Percentiles rank a stretch among this genome's conserved stretches.
Evolutionary conservation across 106 monocot species (phyloP).

Genomic region (Dendrobium huoshanense): DNA sequence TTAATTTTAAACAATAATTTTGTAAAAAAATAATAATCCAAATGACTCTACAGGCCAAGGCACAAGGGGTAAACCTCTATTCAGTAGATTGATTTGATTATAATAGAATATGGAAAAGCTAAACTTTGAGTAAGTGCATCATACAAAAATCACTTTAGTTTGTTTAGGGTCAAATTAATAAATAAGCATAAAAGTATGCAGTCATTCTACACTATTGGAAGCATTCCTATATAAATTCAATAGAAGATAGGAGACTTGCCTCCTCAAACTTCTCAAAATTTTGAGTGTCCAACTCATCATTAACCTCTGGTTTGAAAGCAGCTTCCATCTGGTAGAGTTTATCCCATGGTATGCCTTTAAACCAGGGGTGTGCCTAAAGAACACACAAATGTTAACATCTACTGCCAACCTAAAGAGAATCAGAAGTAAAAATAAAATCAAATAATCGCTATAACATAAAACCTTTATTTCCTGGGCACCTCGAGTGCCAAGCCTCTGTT

Average conservation of each 20-base stretch:
- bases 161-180: neutral
- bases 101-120: neutral
- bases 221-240: neutral
- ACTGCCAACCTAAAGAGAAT: neutral
- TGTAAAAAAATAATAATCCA: neutral
- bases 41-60: neutral
- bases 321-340: conserved; percentile 90
- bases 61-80: neutral
- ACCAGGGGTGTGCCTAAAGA: conserved; percentile 84
- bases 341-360: conserved; percentile 74
- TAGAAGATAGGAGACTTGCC: conserved; percentile 21
- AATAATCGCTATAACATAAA: neutral
- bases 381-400: conserved; percentile 1
- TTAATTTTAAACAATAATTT: neutral
- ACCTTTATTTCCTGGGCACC: conserved; percentile 98
- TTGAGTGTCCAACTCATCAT: conserved; percentile 82
- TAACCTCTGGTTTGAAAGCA: conserved; percentile 92
- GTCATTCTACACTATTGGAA: neutral
- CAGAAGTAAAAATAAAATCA: neutral
- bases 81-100: neutral
- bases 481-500: conserved; percentile 87
- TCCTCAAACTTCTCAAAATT: conserved; percentile 99
- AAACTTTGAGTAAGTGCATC: neutral
- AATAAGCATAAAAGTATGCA: neutral
- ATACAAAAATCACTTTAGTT: neutral